phyloP scores from a whole-genome alignment of 2,329 filamentous ascomycete genomes.

The Fusarium armeniacum region DNA sequence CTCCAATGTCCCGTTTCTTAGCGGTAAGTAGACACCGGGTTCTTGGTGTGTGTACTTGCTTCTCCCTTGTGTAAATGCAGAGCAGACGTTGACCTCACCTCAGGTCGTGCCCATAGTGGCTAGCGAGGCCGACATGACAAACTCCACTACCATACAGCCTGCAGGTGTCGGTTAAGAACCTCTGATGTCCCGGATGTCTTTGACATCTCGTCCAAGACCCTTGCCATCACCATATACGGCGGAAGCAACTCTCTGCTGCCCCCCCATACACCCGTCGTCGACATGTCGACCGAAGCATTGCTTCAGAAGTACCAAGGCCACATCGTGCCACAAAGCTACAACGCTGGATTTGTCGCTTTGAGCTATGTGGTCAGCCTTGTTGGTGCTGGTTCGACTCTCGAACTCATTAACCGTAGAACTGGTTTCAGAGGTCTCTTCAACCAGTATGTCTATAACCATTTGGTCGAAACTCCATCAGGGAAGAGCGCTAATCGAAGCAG shows the following conservation, averaged over 20 bases:
- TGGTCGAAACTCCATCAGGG: slow-evolving; percentile 1
- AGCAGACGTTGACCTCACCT: slow-evolving; percentile 20
- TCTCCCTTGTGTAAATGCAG: slow-evolving; percentile 38
- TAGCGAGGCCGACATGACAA: slow-evolving; percentile 27
- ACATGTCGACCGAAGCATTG: slow-evolving; percentile 52
- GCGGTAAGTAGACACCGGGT: slow-evolving; percentile 29
- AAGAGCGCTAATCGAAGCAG: slow-evolving; percentile 55
- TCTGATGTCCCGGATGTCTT: slow-evolving; percentile 26
- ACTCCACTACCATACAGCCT: slow-evolving; percentile 37
- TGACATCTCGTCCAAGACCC: slow-evolving; percentile 5
- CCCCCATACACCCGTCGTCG: slow-evolving; percentile 24
- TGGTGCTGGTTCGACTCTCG: slow-evolving; percentile 83
- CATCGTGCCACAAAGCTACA: slow-evolving; percentile 65
- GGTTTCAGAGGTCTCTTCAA: slow-evolving; percentile 77
- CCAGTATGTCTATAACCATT: slow-evolving; percentile 64
- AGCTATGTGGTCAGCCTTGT: slow-evolving; percentile 83
- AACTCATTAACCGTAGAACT: slow-evolving; percentile 83
- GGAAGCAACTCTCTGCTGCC: slow-evolving; percentile 30
- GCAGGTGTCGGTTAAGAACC: slow-evolving; percentile 41
- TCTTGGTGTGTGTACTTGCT: slow-evolving; percentile 16
- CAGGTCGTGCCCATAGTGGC: slow-evolving; percentile 19
- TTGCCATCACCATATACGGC: slow-evolving; percentile 24
- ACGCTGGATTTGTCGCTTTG: slow-evolving; percentile 74
- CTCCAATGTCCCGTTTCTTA: slow-evolving; percentile 27
- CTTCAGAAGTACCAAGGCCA: slow-evolving; percentile 60